Percentiles rank a stretch among this genome's conserved stretches.
These are phyloP conservation scores for Spathaspora hagerdaliae DNA, from an alignment of 805 yeast genomes.

Conservation along the genomic window DNA sequence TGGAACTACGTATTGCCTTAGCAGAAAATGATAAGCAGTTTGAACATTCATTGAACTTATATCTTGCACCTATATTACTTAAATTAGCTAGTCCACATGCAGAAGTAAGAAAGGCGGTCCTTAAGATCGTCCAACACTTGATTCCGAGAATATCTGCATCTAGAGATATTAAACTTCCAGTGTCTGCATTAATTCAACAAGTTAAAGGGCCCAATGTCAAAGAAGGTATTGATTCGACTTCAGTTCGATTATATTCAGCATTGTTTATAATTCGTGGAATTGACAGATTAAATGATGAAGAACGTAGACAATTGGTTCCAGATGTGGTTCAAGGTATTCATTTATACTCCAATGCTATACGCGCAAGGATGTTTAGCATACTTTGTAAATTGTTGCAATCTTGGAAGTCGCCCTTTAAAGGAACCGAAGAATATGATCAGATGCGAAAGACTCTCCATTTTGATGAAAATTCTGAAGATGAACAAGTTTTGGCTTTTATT, in stretches of 20 bases:
- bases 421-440: constrained; percentile 37
- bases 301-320: constrained; percentile 43
- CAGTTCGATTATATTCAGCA: constrained; percentile 59
- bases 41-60: constrained; percentile 54
- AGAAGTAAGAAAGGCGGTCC: constrained; percentile 62
- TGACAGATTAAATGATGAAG: constrained; percentile 43
- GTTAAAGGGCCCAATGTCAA: constrained; percentile 54
- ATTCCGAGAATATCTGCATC: constrained; percentile 63
- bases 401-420: constrained; percentile 50
- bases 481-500: constrained; percentile 40
- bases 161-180: constrained; percentile 56
- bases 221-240: constrained; percentile 37
- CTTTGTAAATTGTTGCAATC: constrained; percentile 48
- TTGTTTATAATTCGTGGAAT: constrained; percentile 67
- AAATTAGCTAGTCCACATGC: constrained; percentile 71
- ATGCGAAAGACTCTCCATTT: constrained; percentile 33
- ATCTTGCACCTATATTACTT: constrained; percentile 72
- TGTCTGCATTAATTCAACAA: constrained; percentile 57
- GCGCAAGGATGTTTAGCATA: constrained; percentile 61
- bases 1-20: constrained; percentile 76
- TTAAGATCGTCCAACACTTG: constrained; percentile 62
- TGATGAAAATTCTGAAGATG: constrained; percentile 34
- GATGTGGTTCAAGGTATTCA: constrained; percentile 45
- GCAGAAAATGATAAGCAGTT: constrained; percentile 67
- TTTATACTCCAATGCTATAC: constrained; percentile 23